Conservation (phyloP, 2,329 filamentous ascomycete species). For the Dendrostoma leiphaemia region DNA sequence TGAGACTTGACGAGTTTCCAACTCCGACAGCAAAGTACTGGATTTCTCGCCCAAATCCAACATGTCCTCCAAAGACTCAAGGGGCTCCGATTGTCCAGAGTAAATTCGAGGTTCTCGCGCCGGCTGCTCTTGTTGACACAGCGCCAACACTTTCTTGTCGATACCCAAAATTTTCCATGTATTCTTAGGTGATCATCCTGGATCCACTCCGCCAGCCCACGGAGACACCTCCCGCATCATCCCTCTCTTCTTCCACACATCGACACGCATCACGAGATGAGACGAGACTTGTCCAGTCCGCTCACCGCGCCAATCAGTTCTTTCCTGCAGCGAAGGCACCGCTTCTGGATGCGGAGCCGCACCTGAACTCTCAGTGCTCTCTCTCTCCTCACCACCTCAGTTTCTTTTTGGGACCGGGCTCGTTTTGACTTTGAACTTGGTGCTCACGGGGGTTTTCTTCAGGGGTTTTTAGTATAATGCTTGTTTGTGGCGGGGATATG, state of each 20-base stretch:
- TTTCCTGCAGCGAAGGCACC: background rate
- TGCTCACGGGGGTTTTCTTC: constrained; percentile 12
- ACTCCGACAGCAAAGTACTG: background rate
- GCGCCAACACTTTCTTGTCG: constrained; percentile 18
- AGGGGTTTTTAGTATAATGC: constrained; percentile 17
- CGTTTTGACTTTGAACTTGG: constrained; percentile 8
- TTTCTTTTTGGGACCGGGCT: constrained; percentile 13
- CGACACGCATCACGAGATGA: constrained; percentile 4
- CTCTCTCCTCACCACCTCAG: background rate
- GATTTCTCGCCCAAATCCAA: too few relatives aligned
- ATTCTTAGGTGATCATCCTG: constrained; percentile 17
- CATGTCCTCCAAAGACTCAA: too few relatives aligned
- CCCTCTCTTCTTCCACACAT: background rate
- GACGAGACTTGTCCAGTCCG: background rate
- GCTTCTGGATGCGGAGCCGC: background rate
- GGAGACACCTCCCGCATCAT: background rate
- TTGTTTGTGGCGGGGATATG: constrained; percentile 16
- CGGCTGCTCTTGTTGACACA: background rate
- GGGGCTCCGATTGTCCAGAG: too few relatives aligned
- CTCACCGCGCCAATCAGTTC: background rate
- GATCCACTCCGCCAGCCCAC: background rate
- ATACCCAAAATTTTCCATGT: constrained; percentile 19
- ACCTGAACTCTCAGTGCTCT: background rate
- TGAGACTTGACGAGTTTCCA: constrained; percentile 22
- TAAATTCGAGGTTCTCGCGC: too few relatives aligned